Base-by-base conservation (phyloP, 2,329 filamentous ascomycete genomes). In the Apiospora phragmitis region DNA sequence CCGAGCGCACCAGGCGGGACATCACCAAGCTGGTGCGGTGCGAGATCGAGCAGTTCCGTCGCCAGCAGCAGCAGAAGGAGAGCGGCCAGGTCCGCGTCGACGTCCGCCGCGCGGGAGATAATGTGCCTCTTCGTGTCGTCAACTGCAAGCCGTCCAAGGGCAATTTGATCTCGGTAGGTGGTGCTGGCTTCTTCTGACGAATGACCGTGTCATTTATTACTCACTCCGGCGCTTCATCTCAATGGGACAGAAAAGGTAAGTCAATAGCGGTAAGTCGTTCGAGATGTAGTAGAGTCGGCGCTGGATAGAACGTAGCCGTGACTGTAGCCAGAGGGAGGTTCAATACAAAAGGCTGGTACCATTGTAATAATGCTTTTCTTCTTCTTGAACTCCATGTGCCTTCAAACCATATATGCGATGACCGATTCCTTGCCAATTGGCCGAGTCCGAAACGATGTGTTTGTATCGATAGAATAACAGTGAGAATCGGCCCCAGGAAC, bases 311-410 rank as follows among this genome's bases (percentile, higher is more conserved):
- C 9, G n/a, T 12, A 49, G n/a, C 1, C 8, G 55, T 62, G 38
- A 21, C 18, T 21, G 16, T 62, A 21, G 55, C 8, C 7, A 8
- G 29, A 38, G n/a, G 9, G 32, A 5, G 9, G 21, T 24, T n/a
- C 8, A 62, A 62, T 62, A 29, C 21, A 62, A 62, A 62, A 62
- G 55, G 55, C 55, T 62, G 55, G 55, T n/a, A 62, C 55, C n/a
- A 38, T 62, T 62, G 32, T 38, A 5, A 8, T 24, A 38, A 24
- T 32, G 7, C 21, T 62, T 9, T 9, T 38, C 3, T 38, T 24
- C 43, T n/a, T 11, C n/a, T 4, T 51, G 24, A 42, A 42, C 6
- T 14, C 21, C 1, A 47, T 26, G 47, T 14, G 47, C n/a, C n/a
- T 49, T 49, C n/a, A 49, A 11, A 24, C 9, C 43, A 47, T 18